phyloP scores from a whole-genome alignment of 768 basidiomycete genomes.

The Coprinellus aureogranulatus region DNA sequence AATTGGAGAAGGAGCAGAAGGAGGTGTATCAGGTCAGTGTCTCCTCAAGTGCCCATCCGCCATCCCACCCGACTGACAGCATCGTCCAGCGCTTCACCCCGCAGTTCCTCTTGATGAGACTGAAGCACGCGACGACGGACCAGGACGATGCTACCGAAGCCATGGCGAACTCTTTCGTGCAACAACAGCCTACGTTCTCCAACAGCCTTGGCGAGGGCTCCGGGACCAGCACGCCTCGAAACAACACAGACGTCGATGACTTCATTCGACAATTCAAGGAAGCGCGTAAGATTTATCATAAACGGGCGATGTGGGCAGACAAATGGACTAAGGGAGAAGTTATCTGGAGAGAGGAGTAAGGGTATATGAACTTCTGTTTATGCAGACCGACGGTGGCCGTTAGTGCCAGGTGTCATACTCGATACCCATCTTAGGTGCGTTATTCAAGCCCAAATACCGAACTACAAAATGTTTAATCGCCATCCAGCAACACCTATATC shows the following conservation, averaged over 20 bases:
- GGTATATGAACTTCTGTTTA: neutral
- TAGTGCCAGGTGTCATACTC: no score
- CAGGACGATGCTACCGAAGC: constrained; percentile 90
- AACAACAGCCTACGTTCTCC: constrained; percentile 43
- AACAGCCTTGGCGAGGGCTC: constrained; percentile 20
- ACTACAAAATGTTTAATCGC: no score
- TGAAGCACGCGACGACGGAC: constrained; percentile 82
- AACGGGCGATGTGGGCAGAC: constrained; percentile 86
- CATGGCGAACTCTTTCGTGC: constrained; percentile 79
- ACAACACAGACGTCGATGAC: constrained; percentile 68
- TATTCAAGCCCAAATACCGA: no score
- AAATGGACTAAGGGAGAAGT: constrained; percentile 85
- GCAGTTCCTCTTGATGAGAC: constrained; percentile 83
- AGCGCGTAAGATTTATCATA: constrained; percentile 86
- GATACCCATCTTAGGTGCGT: no score
- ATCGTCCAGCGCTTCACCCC: constrained; percentile 69
- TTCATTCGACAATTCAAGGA: constrained; percentile 90
- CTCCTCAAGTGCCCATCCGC: neutral
- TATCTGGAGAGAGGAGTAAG: constrained; percentile 72
- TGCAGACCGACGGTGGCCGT: neutral
- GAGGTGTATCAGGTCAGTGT: constrained; percentile 79
- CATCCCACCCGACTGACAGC: neutral
- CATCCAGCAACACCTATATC: no score
- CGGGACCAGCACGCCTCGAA: constrained; percentile 35
- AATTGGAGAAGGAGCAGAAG: constrained; percentile 82